Evolutionary conservation across 257 asterid genomes (phyloP).

Genomic region (Solanum lycopersicoides): DNA sequence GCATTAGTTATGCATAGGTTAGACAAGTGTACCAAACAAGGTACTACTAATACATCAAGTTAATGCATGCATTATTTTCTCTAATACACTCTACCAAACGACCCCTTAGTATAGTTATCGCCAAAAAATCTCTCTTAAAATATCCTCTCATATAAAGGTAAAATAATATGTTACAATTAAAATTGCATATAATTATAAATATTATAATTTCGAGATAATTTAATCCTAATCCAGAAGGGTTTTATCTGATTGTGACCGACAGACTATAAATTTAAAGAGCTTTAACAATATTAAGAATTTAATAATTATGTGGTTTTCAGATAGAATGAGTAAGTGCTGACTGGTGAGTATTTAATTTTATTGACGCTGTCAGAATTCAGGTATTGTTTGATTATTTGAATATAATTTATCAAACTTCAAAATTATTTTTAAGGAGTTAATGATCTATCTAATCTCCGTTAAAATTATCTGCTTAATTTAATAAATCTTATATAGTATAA

Average conservation of each 20-base stretch:
- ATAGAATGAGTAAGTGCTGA: background rate
- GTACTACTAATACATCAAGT: too few species aligned
- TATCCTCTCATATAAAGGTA: too few species aligned
- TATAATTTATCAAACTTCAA: background rate
- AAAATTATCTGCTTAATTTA: background rate
- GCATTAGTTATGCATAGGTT: too few species aligned
- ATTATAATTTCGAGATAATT: too few species aligned
- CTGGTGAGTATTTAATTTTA: background rate
- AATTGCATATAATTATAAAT: too few species aligned
- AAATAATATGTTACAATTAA: too few species aligned
- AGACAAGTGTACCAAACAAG: too few species aligned
- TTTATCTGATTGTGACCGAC: background rate
- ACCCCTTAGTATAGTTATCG: conserved; percentile 3
- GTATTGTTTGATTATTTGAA: background rate
- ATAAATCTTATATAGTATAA: too few species aligned
- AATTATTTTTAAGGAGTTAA: background rate
- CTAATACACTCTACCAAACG: too few species aligned
- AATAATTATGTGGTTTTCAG: background rate
- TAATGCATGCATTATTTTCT: too few species aligned
- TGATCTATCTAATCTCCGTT: background rate
- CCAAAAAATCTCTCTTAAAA: conserved; percentile 1
- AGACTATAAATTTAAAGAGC: background rate
- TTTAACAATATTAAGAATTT: too few species aligned
- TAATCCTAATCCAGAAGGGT: background rate
- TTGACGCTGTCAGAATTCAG: background rate